Conservation (phyloP, 2,329 filamentous ascomycete genomes). For the Hymenoscyphus repandus region DNA sequence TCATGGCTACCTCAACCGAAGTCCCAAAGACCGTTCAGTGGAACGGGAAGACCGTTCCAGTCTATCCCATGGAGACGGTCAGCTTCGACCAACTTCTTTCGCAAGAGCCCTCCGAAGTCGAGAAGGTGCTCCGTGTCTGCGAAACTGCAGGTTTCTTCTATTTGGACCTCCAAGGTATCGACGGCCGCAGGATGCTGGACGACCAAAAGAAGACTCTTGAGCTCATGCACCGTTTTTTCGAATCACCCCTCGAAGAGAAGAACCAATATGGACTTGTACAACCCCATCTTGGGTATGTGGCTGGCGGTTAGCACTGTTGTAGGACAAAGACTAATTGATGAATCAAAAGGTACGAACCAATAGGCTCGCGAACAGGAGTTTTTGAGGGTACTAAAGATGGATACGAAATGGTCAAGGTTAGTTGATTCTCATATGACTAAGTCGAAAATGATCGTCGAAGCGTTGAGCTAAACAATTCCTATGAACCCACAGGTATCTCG, state of each 20-base stretch:
- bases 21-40: constrained; percentile 42
- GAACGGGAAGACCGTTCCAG: constrained; percentile 44
- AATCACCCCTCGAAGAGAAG: constrained; percentile 47
- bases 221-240: constrained; percentile 53
- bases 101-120: constrained; percentile 48
- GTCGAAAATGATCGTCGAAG: neutral
- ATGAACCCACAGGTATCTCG: constrained; percentile 38
- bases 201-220: constrained; percentile 48
- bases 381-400: constrained; percentile 44
- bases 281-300: constrained; percentile 44
- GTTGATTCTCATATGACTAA: neutral
- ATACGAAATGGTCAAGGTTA: constrained; percentile 48
- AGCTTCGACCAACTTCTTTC: constrained; percentile 48
- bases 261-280: constrained; percentile 51
- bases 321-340: constrained; percentile 20
- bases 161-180: constrained; percentile 47
- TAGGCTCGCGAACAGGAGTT: constrained; percentile 44
- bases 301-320: neutral
- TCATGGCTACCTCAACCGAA: constrained; percentile 36
- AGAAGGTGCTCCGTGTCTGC: constrained; percentile 45
- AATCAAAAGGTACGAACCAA: constrained; percentile 38
- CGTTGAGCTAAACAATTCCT: constrained; percentile 1
- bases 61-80: constrained; percentile 48
- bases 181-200: constrained; percentile 46
- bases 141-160: constrained; percentile 51